A percentile compares a stretch with the other conserved stretches of the same genome.
phyloP scores from a whole-genome alignment of 1,284 basidiomycete genomes.

The Rhodotorula sp. region DNA sequence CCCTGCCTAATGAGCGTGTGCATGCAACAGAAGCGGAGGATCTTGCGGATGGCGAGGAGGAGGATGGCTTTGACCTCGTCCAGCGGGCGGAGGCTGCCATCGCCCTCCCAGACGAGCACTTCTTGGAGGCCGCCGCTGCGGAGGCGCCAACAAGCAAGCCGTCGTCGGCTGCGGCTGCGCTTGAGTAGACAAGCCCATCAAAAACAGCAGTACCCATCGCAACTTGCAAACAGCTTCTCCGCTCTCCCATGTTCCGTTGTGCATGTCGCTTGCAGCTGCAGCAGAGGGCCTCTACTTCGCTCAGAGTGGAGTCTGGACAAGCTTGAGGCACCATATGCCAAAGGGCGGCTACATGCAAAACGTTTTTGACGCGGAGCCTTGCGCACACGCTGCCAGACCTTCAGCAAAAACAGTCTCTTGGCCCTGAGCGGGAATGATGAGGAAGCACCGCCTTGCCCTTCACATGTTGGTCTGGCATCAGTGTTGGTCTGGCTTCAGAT shows the following conservation, averaged over 20 bases:
- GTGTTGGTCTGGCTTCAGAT: not conserved
- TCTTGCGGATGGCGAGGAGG: slow-evolving; percentile 33
- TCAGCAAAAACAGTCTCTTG: too few species aligned
- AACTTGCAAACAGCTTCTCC: not conserved
- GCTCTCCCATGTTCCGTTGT: too few species aligned
- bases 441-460: too few species aligned
- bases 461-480: too few species aligned
- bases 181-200: not conserved
- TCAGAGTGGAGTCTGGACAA: too few species aligned
- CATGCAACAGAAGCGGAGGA: slow-evolving; percentile 27
- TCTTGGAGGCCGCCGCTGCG: slow-evolving; percentile 26
- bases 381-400: too few species aligned
- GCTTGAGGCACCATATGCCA: too few species aligned
- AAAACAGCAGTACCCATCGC: not conserved
- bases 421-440: too few species aligned
- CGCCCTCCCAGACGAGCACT: slow-evolving; percentile 30
- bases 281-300: too few species aligned
- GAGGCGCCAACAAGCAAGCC: slow-evolving; percentile 13
- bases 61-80: slow-evolving; percentile 38
- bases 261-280: not conserved
- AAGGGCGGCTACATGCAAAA: too few species aligned
- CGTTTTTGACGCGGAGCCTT: too few species aligned
- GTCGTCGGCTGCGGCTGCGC: not conserved
- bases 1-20: not conserved
- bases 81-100: slow-evolving; percentile 39